A percentile compares a stretch with the other conserved stretches of the same genome.
phyloP scores from a whole-genome alignment of 148 eudicot species.

The Diospyros kaki region DNA sequence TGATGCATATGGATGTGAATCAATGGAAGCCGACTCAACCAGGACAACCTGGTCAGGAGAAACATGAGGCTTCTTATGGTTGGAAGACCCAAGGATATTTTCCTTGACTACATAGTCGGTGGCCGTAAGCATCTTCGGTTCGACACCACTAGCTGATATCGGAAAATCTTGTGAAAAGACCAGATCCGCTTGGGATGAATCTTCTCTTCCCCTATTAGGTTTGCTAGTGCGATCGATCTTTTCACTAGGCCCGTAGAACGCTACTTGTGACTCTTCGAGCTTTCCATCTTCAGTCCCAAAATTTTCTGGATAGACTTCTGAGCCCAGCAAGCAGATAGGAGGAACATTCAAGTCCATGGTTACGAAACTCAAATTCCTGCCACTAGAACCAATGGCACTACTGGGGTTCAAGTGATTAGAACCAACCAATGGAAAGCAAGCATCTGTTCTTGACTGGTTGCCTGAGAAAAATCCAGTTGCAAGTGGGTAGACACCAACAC shows the following conservation, averaged over 20 bases:
- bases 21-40: no score
- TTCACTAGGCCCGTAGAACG: neutral
- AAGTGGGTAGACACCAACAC: no score
- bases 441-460: neutral
- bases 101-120: no score
- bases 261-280: neutral
- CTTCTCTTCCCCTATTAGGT: slow-evolving; percentile 13
- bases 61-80: no score
- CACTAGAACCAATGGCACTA: neutral
- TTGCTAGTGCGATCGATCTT: neutral
- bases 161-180: neutral
- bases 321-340: neutral
- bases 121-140: no score
- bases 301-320: neutral
- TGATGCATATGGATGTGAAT: no score
- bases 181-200: neutral
- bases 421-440: no score
- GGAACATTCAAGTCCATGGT: slow-evolving; percentile 2
- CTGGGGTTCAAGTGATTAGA: no score
- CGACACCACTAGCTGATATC: no score
- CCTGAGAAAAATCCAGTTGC: no score
- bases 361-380: slow-evolving; percentile 27
- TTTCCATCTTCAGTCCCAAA: neutral
- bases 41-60: no score
- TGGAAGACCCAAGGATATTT: no score